Percentiles rank a stretch among this genome's conserved stretches.
Evolutionary conservation across 805 yeast species (phyloP).

Genomic region (Metschnikowia lunata): DNA sequence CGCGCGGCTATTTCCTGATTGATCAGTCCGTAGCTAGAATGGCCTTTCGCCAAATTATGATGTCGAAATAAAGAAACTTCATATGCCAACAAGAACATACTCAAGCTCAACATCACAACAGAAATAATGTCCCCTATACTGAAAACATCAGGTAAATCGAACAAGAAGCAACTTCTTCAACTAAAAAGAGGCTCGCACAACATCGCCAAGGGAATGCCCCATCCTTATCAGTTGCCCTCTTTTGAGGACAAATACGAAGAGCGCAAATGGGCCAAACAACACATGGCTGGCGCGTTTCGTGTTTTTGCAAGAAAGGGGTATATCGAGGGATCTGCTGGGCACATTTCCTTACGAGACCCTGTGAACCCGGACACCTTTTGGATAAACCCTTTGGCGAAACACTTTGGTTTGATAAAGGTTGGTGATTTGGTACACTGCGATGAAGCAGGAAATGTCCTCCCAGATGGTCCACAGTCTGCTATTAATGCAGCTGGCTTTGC

Average conservation of each 20-base stretch:
- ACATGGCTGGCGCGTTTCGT: conserved; percentile 83
- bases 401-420: conserved; percentile 47
- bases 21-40: neutral
- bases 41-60: too few species aligned
- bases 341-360: conserved; percentile 82
- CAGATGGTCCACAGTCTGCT: conserved; percentile 52
- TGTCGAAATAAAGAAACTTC: too few species aligned
- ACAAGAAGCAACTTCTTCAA: too few species aligned
- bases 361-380: conserved; percentile 76
- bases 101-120: too few species aligned
- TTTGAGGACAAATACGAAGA: conserved; percentile 47
- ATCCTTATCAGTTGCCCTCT: conserved; percentile 49
- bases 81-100: too few species aligned
- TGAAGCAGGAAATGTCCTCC: conserved; percentile 55
- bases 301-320: conserved; percentile 75
- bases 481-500: conserved; percentile 69
- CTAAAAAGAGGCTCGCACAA: conserved; percentile 53
- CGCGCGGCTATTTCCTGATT: too few species aligned
- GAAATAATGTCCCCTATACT: too few species aligned
- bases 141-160: too few species aligned
- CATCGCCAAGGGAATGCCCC: conserved; percentile 50
- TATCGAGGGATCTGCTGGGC: conserved; percentile 81
- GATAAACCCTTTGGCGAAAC: conserved; percentile 86
- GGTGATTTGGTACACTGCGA: conserved; percentile 46
- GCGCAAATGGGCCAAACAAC: conserved; percentile 56